phyloP scores from a whole-genome alignment of 2,329 filamentous ascomycete genomes.

The Neurospora sp. region DNA sequence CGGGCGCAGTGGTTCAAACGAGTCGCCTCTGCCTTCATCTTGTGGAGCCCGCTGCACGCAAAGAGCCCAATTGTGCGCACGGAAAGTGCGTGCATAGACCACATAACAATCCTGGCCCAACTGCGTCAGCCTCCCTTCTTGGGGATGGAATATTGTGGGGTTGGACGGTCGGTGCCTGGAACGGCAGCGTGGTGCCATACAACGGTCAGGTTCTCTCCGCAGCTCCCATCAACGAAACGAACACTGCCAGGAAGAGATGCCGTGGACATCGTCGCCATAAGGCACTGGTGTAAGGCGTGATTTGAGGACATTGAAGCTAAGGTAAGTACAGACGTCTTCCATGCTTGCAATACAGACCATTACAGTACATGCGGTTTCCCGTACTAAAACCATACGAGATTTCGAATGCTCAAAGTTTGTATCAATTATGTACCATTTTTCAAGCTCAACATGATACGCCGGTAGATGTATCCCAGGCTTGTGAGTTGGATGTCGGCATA shows the following conservation, averaged over 20 bases:
- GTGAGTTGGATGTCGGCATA: neutral
- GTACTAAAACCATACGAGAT: neutral
- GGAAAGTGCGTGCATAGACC: conserved; percentile 1
- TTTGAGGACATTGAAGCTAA: neutral
- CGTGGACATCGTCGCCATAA: neutral
- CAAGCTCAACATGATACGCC: neutral
- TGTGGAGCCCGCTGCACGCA: neutral
- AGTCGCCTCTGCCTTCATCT: neutral
- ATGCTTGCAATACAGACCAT: neutral
- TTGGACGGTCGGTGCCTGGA: conserved; percentile 1
- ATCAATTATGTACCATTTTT: neutral
- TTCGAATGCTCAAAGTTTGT: neutral
- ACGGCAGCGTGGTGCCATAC: too few relatives aligned
- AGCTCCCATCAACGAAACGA: neutral
- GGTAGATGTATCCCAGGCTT: neutral
- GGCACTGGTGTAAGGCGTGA: neutral
- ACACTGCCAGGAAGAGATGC: neutral
- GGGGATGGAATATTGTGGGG: neutral
- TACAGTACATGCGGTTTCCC: neutral
- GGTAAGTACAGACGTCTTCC: neutral
- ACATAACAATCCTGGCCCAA: neutral
- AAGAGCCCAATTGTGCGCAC: neutral
- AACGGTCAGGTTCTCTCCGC: too few relatives aligned
- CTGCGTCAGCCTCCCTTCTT: neutral
- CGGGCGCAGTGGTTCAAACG: neutral